A percentile compares a stretch with the other conserved stretches of the same genome.
These are phyloP conservation scores for Dryas integrifolia DNA, from an alignment of 331 rosid genomes.

Conservation along the genomic window DNA sequence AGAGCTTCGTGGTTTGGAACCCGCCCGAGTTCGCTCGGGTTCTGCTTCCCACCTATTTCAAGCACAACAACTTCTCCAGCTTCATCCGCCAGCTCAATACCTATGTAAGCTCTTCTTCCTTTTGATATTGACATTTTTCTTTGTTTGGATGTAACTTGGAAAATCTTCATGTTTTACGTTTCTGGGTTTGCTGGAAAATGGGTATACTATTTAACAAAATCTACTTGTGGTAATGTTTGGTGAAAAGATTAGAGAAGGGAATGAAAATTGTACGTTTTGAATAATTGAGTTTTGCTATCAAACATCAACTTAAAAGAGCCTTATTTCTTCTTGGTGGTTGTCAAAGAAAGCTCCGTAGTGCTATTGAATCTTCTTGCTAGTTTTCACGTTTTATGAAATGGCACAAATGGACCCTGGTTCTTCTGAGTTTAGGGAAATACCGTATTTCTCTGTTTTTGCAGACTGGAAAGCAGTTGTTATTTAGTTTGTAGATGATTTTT, in stretches of 20 bases:
- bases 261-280: too few species aligned
- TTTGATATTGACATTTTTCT: neutral
- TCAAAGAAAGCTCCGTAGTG: neutral
- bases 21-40: constrained; percentile 64
- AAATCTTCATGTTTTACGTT: neutral
- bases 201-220: neutral
- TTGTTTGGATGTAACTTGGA: neutral
- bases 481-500: neutral
- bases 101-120: constrained; percentile 44
- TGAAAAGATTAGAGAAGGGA: neutral
- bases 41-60: constrained; percentile 70
- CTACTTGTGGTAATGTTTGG: neutral
- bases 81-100: constrained; percentile 89
- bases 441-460: neutral
- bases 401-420: neutral
- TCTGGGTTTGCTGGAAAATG: neutral
- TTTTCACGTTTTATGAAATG: neutral
- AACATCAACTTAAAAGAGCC: neutral
- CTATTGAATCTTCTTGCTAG: neutral
- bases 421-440: neutral
- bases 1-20: constrained; percentile 75
- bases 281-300: neutral
- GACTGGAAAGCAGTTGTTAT: neutral
- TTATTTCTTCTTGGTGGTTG: neutral
- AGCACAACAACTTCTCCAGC: constrained; percentile 80